phyloP scores from a whole-genome alignment of 768 basidiomycete genomes.

The Collybia mongolica region DNA sequence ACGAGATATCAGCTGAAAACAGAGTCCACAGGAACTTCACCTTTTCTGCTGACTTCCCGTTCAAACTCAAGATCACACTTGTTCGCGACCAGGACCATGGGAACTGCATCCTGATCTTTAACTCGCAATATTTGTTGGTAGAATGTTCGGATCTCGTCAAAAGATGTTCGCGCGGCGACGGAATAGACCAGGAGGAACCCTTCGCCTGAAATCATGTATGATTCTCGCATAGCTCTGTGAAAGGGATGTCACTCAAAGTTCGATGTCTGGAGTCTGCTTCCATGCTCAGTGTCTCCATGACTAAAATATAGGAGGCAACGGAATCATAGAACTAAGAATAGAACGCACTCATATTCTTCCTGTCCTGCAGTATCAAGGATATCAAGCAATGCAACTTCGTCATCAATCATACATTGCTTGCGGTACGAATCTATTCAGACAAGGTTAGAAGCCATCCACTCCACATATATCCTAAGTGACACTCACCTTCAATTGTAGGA shows the following conservation, averaged over 20 bases:
- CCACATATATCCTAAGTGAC: conserved; percentile 6
- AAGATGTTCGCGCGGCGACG: conserved; percentile 94
- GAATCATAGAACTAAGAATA: conserved; percentile 1
- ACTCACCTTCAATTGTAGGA: conserved; percentile 87
- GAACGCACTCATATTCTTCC: too few species aligned
- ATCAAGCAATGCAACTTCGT: too few species aligned
- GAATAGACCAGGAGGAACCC: conserved; percentile 98
- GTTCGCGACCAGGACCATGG: conserved; percentile 94
- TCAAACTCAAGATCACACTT: conserved; percentile 96
- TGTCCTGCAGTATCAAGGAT: too few species aligned
- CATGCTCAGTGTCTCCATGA: not conserved
- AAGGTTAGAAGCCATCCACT: conserved; percentile 50
- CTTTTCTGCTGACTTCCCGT: conserved; percentile 93
- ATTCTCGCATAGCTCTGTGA: conserved; percentile 93
- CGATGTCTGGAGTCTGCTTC: not conserved
- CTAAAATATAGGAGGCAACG: not conserved
- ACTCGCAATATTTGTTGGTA: conserved; percentile 95
- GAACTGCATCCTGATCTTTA: conserved; percentile 95
- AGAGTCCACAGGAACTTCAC: conserved; percentile 33
- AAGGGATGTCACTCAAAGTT: not conserved
- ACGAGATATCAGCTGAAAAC: too few species aligned
- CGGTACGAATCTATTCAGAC: conserved; percentile 71
- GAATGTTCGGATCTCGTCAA: conserved; percentile 95
- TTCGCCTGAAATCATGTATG: conserved; percentile 98
- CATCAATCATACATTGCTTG: too few species aligned